Evolutionary conservation across 495 filamentous ascomycete genomes (phyloP), one percentile per base, ranked within the genome.

Genomic region (Letharia lupina): DNA sequence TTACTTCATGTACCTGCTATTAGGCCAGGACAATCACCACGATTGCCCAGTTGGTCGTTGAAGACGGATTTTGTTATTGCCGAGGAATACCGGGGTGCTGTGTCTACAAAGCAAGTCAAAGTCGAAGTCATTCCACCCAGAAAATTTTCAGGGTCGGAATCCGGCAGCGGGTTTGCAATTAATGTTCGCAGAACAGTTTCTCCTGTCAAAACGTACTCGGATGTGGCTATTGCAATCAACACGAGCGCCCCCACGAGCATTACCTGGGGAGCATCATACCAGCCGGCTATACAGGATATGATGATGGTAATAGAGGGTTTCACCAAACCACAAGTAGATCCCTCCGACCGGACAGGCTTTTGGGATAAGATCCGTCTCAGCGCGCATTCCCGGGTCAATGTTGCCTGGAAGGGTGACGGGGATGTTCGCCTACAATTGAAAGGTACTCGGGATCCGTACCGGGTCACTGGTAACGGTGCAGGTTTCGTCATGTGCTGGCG

Each of bases 231-330:
- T 68, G 89, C 96, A 62, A 96, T 99, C 72, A 93, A 97, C 73
- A 97, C 93, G 7, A 88, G 87, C 65, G 84, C 90, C 67, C 88
- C 95, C 12, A 99, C 94, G 11, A 86, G 89, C 64, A 93, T 98
- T 61, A 96, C 92, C 41, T 99, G 94, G 94, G 91, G 93, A 48
- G 90, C 92, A 65, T 96, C 94, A 0, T 98, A 98, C 72, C 94
- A 99, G 68, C 94, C 94, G 37, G 95, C 93, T 15, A 97, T 99
- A 63, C 94, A 99, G 75, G 94, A 99, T 71, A 96, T 97, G 90
- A 99, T 99, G 94, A 96, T 98, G 86, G 91, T 95, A 35, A 91
- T 99, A 65, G 94, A 99, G 78, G 89, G 89, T 0, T 96, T 99
- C 77, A 96, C 93, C 13, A 99, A 98, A 70, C 90, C 91, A 7